Base-by-base conservation (phyloP, 495 filamentous ascomycete species). In the Neurospora sp. region DNA sequence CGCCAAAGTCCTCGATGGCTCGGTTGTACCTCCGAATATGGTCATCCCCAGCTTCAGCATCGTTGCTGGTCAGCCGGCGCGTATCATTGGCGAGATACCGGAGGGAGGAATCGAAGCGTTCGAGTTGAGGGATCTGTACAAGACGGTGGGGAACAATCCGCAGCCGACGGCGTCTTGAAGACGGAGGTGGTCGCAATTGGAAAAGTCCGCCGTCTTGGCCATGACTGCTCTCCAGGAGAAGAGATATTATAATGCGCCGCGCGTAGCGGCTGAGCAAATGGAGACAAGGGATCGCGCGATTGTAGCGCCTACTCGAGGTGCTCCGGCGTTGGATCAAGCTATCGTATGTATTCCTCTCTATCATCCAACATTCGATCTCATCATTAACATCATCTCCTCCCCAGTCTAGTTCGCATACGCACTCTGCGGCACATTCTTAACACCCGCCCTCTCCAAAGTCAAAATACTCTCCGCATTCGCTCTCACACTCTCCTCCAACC, bases 31-130 rank as follows among this genome's bases (percentile, higher is more conserved):
- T 8, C 84, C 89, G 17, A 91, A 92, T 71, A 97, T 96, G 90
- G 93, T 98, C 14, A 92, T 98, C 74, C 93, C 94, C 40, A 92
- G 92, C 78, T 95, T 93, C 81, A 91, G 87, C 76, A 87, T 98
- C 59, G 94, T 99, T 20, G 93, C 89, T 0, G 94, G 94, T 0
- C 84, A 89, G 76, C 94, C 94, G 4, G 94, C 90, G 4, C 83
- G 92, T 68, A 91, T 97, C 72, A 88, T 97, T 8, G 94, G 92
- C 17, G 94, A 97, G 81, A 86, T 96, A 2, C 91, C 91, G 2
- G 94, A 97, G 78, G 94, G 93, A 1, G 88, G 85, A 0, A 82
- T 85, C 72, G 89, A 90, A 44, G 84, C 84, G 1, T 86, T 90
- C 69, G 88, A 90, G 79, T 79, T 89, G 78, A 82, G 84, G 71